Evolutionary conservation across 2,329 filamentous ascomycete species (phyloP), one percentile per base, ranked within the genome.

Genomic region (Trichoderma sp.): DNA sequence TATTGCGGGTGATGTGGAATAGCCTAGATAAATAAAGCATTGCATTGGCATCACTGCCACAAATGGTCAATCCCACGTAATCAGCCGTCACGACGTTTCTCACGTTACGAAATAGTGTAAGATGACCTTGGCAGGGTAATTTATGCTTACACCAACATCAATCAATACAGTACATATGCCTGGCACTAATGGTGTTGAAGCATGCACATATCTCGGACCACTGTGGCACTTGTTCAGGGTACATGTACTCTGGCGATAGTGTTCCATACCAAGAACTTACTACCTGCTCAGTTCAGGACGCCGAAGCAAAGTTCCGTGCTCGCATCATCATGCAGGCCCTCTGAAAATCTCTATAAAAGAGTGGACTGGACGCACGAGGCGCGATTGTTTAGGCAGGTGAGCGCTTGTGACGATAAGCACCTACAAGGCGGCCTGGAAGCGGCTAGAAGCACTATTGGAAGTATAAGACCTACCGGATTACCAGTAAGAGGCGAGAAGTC

Each of bases 311-410:
- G 37, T 39, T 56, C 59, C 35, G 13, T 22, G 19, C 32, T n/a
- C 7, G 48, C 60, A 54, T 42, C 60, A 42, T 53, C 34, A 39
- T 29, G 34, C 48, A 53, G n/a, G 32, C 27, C n/a, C 19, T 35
- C 29, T 45, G 19, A 64, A 64, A 32, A 53, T 37, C 3, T 37
- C 10, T 53, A 6, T 19, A 53, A 53, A 53, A 59, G n/a, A 45
- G 60, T 39, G 60, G 60, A 63, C 32, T 48, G 48, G 45, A 12
- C 9, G 50, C 27, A 35, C 39, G 42, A 50, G 17, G n/a, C 8
- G 58, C 35, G n/a, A 64, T 64, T 45, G 50, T 64, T 64, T 64
- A 64, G 50, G 61, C 61, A 64, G 61, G 61, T 64, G 50, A 54
- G 50, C 50, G 34, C 50, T 45, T 35, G 25, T 19, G 32, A 39